Conservation (phyloP, 192 early-diverging fungal species). For the Pecoramyces ruminantium region DNA sequence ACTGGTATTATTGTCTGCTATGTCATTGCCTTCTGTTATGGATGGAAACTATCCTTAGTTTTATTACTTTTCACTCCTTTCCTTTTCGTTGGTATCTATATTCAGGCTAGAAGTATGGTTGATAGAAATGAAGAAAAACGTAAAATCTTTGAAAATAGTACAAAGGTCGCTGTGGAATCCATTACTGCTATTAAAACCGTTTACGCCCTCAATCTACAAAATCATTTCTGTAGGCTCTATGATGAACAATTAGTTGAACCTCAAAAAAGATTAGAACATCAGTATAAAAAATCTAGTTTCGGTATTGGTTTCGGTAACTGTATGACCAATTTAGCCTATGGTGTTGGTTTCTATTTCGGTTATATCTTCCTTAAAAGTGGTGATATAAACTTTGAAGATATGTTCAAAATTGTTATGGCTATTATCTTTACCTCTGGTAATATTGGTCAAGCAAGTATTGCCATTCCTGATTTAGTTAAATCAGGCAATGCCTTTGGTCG, state of each 20-base stretch:
- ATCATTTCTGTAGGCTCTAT: slow-evolving; percentile 20
- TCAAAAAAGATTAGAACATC: neutral
- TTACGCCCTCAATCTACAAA: slow-evolving; percentile 46
- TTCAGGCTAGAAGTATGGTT: slow-evolving; percentile 33
- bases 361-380: neutral
- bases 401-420: neutral
- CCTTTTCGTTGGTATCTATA: slow-evolving; percentile 37
- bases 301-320: neutral
- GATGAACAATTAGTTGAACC: neutral
- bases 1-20: slow-evolving; percentile 12
- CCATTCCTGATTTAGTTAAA: neutral
- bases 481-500: neutral
- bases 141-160: slow-evolving; percentile 47
- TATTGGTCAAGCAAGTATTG: neutral
- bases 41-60: slow-evolving; percentile 43
- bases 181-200: slow-evolving; percentile 75
- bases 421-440: neutral
- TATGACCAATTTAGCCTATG: neutral
- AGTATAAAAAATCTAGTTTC: neutral
- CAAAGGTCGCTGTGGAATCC: slow-evolving; percentile 62
- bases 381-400: neutral
- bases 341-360: neutral
- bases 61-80: slow-evolving; percentile 51
- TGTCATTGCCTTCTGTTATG: slow-evolving; percentile 27
- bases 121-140: slow-evolving; percentile 22